phyloP scores from a whole-genome alignment of 108 stramenopile genomes.

The Nitzschia putrida region DNA sequence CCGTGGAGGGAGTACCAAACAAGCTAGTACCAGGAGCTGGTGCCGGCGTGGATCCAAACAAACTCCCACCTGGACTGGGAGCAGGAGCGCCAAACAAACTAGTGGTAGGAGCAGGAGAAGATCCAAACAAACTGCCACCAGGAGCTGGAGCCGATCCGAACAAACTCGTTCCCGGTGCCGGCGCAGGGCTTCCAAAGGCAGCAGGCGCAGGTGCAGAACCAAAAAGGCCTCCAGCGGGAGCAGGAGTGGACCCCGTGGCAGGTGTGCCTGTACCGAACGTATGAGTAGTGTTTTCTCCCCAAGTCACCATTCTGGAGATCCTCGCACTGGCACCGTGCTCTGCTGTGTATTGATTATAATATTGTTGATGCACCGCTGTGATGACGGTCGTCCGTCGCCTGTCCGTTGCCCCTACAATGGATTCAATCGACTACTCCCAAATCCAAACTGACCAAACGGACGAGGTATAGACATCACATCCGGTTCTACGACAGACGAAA shows the following conservation, averaged over 20 bases:
- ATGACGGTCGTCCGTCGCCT: no score
- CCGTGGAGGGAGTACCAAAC: conserved; percentile 33
- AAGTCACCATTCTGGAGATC: conserved; percentile 43
- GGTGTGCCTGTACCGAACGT: conserved; percentile 38
- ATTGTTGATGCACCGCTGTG: no score
- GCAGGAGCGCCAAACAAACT: conserved; percentile 49
- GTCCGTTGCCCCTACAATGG: no score
- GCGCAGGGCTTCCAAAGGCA: conserved; percentile 34
- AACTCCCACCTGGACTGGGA: conserved; percentile 33
- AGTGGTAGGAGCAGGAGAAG: conserved; percentile 32
- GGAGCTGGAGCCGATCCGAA: conserved; percentile 51
- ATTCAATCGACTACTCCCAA: no score
- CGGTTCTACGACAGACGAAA: no score
- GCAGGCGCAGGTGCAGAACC: conserved; percentile 46
- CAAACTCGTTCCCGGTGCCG: conserved; percentile 31
- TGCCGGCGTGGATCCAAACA: conserved; percentile 42
- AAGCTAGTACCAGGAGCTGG: conserved; percentile 30
- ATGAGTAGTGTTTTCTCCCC: conserved; percentile 55
- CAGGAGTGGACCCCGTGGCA: conserved; percentile 33
- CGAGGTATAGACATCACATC: no score
- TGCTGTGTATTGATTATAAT: no score
- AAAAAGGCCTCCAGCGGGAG: conserved; percentile 54
- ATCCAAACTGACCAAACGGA: no score
- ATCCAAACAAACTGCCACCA: conserved; percentile 38
- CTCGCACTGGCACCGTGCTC: no score